Base-by-base conservation (phyloP, 2,329 filamentous ascomycete species). In the Pestalotiopsis sp. region DNA sequence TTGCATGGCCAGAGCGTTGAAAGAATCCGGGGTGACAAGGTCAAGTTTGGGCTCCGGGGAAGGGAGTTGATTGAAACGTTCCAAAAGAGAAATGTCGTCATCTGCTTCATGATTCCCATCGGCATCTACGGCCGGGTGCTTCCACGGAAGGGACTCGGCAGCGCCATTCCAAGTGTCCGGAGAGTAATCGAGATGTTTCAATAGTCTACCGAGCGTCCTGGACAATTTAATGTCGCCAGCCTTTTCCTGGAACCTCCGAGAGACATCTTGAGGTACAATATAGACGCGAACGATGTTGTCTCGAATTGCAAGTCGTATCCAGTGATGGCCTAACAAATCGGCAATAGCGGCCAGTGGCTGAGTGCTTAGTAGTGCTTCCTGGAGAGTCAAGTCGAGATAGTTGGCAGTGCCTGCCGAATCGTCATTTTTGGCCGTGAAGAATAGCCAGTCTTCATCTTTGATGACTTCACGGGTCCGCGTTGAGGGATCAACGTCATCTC, bases 1-100 rank as follows among this genome's bases (percentile, higher is more conserved):
- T 56, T 85, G 80, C 75, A 92, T 86, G 0, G 87, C 85, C 31
- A 85, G 81, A 62, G 83, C 83, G 1, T 84, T 81, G 65, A 67
- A 60, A 49, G 39, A 56, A 69, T 89, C 85, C 0, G 79, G 77
- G 0, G 75, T 70, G 7, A 92, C 81, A 0, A 74, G 71, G 0
- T 82, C 79, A 0, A 85, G 81, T n/a, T 80, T 76, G 2, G 93
- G 92, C 2, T 82, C 77, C 0, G 93, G 93, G 0, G 92, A 93
- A 0, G 91, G 89, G 1, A 95, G 84, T 2, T 82, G 88, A 77
- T 95, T 95, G 83, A 95, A 95, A 61, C 94, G 81, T 36, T 90
- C 85, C 62, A 93, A 87, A 0, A 95, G 80, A 0, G 91, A 91
- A 2, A 81, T 75, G 11, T 85, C 78, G 20, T 86, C 80, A 1